Evolutionary conservation across 2,329 filamentous ascomycete species (phyloP).

Genomic region (Paecilomyces dactylethromorphus): DNA sequence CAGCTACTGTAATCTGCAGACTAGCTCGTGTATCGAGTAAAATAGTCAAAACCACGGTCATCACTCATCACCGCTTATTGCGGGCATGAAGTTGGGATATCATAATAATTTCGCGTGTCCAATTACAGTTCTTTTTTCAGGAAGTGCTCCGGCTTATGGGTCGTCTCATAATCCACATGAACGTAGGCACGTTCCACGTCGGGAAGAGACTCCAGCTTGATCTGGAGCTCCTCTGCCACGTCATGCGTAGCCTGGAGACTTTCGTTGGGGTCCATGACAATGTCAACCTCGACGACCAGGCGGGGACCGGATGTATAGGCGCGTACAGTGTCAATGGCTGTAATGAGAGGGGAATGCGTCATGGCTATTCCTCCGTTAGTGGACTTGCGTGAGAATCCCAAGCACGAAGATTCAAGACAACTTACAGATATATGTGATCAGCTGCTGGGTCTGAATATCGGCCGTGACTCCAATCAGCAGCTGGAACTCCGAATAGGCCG

Average conservation of each 20-base stretch:
- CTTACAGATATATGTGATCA: constrained; percentile 87
- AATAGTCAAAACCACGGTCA: background rate
- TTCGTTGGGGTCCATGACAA: constrained; percentile 78
- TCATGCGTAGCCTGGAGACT: constrained; percentile 79
- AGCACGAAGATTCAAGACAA: constrained; percentile 1
- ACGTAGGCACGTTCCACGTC: constrained; percentile 93
- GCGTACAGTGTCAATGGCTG: constrained; percentile 87
- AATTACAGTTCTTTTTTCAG: constrained; percentile 58
- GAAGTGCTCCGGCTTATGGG: constrained; percentile 83
- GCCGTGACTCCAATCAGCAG: constrained; percentile 85
- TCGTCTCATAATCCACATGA: constrained; percentile 95
- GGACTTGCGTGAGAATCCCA: background rate
- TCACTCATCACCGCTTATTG: background rate
- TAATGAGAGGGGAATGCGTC: constrained; percentile 77
- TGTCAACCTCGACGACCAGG: constrained; percentile 89
- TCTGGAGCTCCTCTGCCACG: constrained; percentile 86
- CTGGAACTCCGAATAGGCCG: constrained; percentile 83
- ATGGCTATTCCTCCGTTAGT: constrained; percentile 45
- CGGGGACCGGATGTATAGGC: constrained; percentile 86
- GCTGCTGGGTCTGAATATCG: constrained; percentile 76
- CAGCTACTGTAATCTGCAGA: background rate
- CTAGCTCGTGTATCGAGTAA: background rate
- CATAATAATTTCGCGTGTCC: background rate
- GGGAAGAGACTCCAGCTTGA: constrained; percentile 85
- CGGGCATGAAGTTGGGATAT: background rate